Base-by-base conservation (phyloP, 352 stramenopile species). In the Phytophthora hybrid region DNA sequence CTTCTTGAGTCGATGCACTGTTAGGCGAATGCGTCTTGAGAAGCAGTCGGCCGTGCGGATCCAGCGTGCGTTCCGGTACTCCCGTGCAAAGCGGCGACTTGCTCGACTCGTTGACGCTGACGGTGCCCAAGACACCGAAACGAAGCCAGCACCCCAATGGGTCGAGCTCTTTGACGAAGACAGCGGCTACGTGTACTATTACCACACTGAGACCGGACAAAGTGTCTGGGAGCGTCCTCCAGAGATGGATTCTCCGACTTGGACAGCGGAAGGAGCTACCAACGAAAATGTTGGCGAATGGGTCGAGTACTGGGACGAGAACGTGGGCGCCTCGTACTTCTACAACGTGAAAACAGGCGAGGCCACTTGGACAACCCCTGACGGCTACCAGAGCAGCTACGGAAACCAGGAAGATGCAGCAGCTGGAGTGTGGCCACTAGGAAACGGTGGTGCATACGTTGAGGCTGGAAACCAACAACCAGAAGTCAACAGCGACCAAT, bases 251-350 rank as follows among this genome's bases (percentile, higher is more conserved):
- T 16, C 39, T 44, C 14, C n/a, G 18, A 44, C 57, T 26, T 47
- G 41, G 31, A 55, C 71, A 39, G 41, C 71, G 26, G 63, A 73
- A 41, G 58, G 68, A 5, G 51, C 67, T 10, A 6, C 59, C 10
- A 46, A 58, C 29, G 57, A 76, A 6, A 66, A 65, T 3, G 71
- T 81, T 6, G 69, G 66, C 14, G 84, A 90, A 31, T 93, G 86
- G 86, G 74, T 92, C 58, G 84, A 92, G 75, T 92, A 85, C 71
- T 93, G 86, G 84, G 86, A 93, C 64, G 86, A 91, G 41, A 90
- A 83, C 60, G 82, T 85, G 8, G 84, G 77, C 1, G 70, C 84
- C 23, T 81, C 77, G 46, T 94, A 94, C 66, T 94, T 86, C 32
- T 90, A 93, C 73, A 93, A 93, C 65, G 77, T 77, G 11, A 74